Percentiles rank a stretch among this genome's conserved stretches.
Conservation (phyloP, 1,139 yeast genomes). For the Suhomyces atakaporum region DNA sequence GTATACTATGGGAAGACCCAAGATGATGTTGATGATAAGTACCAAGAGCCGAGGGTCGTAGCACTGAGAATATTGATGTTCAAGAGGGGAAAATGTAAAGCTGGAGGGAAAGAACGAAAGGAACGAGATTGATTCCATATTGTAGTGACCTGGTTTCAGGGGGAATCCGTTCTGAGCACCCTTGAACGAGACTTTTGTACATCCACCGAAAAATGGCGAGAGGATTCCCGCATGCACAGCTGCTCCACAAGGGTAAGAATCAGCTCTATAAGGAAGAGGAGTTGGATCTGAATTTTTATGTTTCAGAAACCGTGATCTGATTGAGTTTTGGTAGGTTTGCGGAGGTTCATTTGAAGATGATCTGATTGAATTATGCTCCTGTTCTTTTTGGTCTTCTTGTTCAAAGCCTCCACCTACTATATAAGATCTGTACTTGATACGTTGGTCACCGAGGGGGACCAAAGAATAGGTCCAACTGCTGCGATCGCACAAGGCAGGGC, state of each 20-base stretch:
- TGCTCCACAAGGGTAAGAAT: conserved; percentile 87
- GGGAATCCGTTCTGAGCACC: conserved; percentile 56
- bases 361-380: no score
- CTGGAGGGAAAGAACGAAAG: conserved; percentile 76
- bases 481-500: conserved; percentile 87
- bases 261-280: conserved; percentile 74
- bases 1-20: conserved; percentile 62
- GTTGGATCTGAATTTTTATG: neutral
- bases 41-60: conserved; percentile 66
- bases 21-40: conserved; percentile 55
- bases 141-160: conserved; percentile 47
- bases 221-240: conserved; percentile 85
- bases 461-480: conserved; percentile 77
- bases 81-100: conserved; percentile 51
- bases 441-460: conserved; percentile 70
- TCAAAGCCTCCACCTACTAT: conserved; percentile 64
- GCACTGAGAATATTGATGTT: conserved; percentile 44
- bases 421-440: conserved; percentile 70
- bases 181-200: conserved; percentile 63
- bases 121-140: conserved; percentile 61
- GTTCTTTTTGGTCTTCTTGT: neutral
- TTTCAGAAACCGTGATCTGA: neutral
- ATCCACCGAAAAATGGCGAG: conserved; percentile 78
- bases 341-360: no score
- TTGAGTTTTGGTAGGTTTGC: no score